Evolutionary conservation across 257 asterid species (phyloP), one percentile per base, ranked within the genome.

Genomic region (Misopates orontium): DNA sequence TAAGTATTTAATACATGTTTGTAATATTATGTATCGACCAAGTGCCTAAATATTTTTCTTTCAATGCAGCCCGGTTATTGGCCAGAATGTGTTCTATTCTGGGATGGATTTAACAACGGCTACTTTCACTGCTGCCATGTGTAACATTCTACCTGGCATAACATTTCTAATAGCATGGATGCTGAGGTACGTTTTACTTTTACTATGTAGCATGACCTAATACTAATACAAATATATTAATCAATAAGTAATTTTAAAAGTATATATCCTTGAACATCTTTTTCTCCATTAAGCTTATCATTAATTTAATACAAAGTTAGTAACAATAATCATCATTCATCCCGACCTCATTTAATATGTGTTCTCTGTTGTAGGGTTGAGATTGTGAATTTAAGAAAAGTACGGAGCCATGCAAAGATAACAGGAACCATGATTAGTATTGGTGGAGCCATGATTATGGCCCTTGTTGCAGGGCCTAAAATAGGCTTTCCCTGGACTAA

Each of bases 401-500:
- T 81, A 23, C 82, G 24, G 2, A 78, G 90, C 70, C 87, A 80
- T 25, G 91, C 87, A 21, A 90, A 90, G 67, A 75, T 84, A 6
- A 11, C 75, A 19, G 96, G 97, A 20, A 90, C 96, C 5, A 13
- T 83, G 16, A 72, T 80, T 2, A 85, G 86, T 0, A 70, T 84
- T 16, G 79, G 91, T 44, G 97, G 97, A 18, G 96, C 96, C 6
- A 88, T 86, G 95, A 69, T 88, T 15, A 84, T 90, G 95, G 85
- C 88, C 21, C 67, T 90, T 39, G 77, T 88, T 2, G 66, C 36
- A 25, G 96, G 97, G 14, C 83, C 87, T 4, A 49, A 58, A 22
- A 62, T 90, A 56, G 69, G 67, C n/a, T 59, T 90, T 54, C 96
- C 97, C 0, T 88, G 95, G 97, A 81, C 82, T 21, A 74, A 76